These are phyloP conservation scores for Pyrenochaeta sp. DNA, from an alignment of 2,329 filamentous ascomycete genomes.

Conservation along the genomic window DNA sequence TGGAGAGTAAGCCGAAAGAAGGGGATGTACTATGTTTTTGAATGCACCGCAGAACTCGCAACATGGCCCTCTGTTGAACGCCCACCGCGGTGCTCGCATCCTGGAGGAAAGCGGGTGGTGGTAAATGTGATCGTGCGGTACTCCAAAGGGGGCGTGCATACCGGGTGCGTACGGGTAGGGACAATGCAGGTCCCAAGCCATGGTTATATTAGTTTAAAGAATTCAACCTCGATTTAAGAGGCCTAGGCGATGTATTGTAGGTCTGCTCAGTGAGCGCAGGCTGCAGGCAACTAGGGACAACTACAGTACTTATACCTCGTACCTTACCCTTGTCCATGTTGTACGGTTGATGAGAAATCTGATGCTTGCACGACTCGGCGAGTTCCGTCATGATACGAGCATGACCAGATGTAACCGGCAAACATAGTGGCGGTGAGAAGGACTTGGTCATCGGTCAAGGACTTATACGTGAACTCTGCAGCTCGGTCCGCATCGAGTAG, in stretches of 20 bases:
- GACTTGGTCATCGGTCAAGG: not conserved
- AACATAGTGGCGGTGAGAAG: constrained; percentile 19
- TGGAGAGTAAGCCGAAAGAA: not conserved
- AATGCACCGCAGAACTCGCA: constrained; percentile 18
- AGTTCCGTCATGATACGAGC: not conserved
- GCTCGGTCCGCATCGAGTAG: constrained; percentile 2
- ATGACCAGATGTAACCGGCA: constrained; percentile 12
- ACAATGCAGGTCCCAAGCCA: not conserved
- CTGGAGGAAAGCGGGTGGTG: constrained; percentile 1
- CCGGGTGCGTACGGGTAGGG: constrained; percentile 4
- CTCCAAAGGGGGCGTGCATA: constrained; percentile 4
- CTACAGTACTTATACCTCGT: constrained; percentile 2
- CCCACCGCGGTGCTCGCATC: constrained; percentile 11
- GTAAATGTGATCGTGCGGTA: constrained; percentile 4
- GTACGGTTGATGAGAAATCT: constrained; percentile 1
- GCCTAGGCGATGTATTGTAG: not conserved
- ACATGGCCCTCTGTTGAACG: constrained; percentile 9
- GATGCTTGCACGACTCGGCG: constrained; percentile 9
- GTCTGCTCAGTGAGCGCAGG: not conserved
- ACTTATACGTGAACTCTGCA: constrained; percentile 4
- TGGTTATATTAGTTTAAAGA: not conserved
- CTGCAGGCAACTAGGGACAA: not conserved
- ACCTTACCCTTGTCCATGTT: not conserved
- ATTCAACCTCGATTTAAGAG: not conserved
- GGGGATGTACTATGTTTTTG: constrained; percentile 10